Conservation (phyloP, 2,329 filamentous ascomycete genomes). For the Daldinia eschscholtzii region DNA sequence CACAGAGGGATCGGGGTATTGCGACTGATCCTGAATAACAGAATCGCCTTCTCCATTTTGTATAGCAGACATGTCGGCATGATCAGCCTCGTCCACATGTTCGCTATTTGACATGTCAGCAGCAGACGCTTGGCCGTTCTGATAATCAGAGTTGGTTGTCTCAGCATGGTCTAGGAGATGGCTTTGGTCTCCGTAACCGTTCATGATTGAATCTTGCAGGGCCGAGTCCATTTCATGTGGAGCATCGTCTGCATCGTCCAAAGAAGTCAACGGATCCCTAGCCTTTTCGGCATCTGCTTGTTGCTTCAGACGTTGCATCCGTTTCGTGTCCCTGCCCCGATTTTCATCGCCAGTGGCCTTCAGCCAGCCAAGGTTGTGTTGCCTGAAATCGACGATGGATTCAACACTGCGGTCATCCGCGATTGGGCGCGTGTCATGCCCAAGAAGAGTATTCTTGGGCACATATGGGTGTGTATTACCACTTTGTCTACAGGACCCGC, state of each 20-base stretch:
- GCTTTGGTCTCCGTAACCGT: slow-evolving; percentile 54
- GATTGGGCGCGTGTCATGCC: slow-evolving; percentile 90
- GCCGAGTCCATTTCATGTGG: slow-evolving; percentile 50
- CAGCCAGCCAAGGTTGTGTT: slow-evolving; percentile 90
- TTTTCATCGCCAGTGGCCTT: slow-evolving; percentile 70
- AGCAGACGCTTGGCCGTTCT: slow-evolving; percentile 33
- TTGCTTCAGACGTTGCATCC: slow-evolving; percentile 68
- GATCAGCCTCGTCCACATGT: slow-evolving; percentile 47
- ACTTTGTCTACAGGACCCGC: slow-evolving; percentile 77
- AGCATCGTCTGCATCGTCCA: slow-evolving; percentile 47
- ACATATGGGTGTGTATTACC: slow-evolving; percentile 81
- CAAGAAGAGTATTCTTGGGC: slow-evolving; percentile 87
- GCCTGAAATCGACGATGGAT: slow-evolving; percentile 87
- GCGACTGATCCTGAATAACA: slow-evolving; percentile 49
- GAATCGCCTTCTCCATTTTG: slow-evolving; percentile 48
- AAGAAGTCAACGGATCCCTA: slow-evolving; percentile 55
- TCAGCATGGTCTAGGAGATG: slow-evolving; percentile 50
- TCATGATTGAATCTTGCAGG: slow-evolving; percentile 51
- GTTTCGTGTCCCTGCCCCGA: slow-evolving; percentile 67
- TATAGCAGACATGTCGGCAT: slow-evolving; percentile 52
- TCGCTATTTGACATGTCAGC: slow-evolving; percentile 37
- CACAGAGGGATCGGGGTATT: slow-evolving; percentile 62
- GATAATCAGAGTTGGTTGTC: slow-evolving; percentile 29
- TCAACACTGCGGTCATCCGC: slow-evolving; percentile 94
- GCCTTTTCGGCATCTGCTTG: slow-evolving; percentile 70